These are phyloP conservation scores for Leccinum aurantiacum DNA, from an alignment of 768 basidiomycete genomes.

Conservation along the genomic window DNA sequence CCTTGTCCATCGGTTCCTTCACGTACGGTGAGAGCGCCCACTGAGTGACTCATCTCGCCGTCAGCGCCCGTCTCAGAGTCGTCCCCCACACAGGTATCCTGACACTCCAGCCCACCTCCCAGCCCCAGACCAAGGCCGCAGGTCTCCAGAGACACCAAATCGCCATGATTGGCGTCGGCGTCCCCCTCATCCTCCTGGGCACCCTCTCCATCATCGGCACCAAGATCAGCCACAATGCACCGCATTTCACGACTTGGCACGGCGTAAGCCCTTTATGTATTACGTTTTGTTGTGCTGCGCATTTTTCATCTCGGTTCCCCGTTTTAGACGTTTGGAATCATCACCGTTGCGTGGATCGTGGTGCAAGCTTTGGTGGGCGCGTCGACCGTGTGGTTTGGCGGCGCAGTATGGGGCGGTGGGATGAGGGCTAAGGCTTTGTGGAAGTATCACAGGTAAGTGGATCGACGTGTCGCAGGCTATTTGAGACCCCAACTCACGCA, in stretches of 20 bases:
- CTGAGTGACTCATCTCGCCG: not conserved
- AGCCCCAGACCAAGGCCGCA: conserved; percentile 61
- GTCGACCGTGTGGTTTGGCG: conserved; percentile 76
- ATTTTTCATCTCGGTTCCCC: not conserved
- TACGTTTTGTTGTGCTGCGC: not conserved
- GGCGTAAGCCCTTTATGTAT: conserved; percentile 45
- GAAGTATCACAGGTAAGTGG: conserved; percentile 75
- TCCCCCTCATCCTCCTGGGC: conserved; percentile 60
- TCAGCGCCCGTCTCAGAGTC: not conserved
- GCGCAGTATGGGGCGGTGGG: conserved; percentile 69
- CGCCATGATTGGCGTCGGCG: conserved; percentile 52
- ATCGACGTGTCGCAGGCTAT: not conserved
- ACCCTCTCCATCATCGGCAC: conserved; percentile 60
- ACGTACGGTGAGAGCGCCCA: conserved; percentile 52
- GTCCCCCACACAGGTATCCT: conserved; percentile 53
- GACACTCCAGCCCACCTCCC: conserved; percentile 73
- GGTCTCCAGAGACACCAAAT: conserved; percentile 72
- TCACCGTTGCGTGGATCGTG: conserved; percentile 59
- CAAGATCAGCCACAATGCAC: conserved; percentile 49
- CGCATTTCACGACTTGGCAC: conserved; percentile 77
- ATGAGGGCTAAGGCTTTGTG: conserved; percentile 70
- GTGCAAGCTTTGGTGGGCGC: conserved; percentile 63
- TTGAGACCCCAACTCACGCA: not conserved
- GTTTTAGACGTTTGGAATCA: conserved; percentile 60
- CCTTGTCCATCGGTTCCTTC: conserved; percentile 52